A percentile compares a stretch with the other conserved stretches of the same genome.
These are phyloP conservation scores for Rhizopogon rudus DNA, from an alignment of 768 basidiomycete species.

Conservation along the genomic window DNA sequence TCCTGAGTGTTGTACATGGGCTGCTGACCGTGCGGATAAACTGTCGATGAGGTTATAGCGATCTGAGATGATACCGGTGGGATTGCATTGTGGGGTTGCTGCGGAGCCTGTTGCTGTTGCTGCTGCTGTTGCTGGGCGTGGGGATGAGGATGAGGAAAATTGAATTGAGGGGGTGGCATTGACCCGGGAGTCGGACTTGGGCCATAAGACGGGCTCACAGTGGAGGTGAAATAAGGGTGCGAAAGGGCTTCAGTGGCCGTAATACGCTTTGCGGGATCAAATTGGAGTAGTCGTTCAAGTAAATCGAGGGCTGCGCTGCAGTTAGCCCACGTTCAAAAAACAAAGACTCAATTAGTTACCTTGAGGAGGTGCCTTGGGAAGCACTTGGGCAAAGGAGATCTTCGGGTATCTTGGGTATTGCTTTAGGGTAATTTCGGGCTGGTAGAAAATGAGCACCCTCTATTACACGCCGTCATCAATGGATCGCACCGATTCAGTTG, in stretches of 20 bases:
- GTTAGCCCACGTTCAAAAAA: constrained; percentile 4
- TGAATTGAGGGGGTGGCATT: constrained; percentile 66
- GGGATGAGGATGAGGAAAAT: constrained; percentile 60
- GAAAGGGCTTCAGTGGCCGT: constrained; percentile 88
- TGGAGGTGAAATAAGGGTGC: constrained; percentile 85
- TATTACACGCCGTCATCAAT: neutral
- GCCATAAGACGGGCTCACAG: constrained; percentile 29
- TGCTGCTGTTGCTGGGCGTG: constrained; percentile 46
- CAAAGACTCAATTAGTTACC: constrained; percentile 38
- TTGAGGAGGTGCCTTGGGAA: constrained; percentile 82
- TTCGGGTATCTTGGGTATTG: constrained; percentile 86
- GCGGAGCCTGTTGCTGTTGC: constrained; percentile 32
- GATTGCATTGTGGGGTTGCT: constrained; percentile 32
- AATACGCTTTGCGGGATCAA: constrained; percentile 89
- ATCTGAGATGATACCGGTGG: constrained; percentile 17
- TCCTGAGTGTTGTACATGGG: constrained; percentile 28
- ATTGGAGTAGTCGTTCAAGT: constrained; percentile 91
- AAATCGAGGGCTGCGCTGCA: constrained; percentile 70
- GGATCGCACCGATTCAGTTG: constrained; percentile 73
- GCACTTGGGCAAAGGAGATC: constrained; percentile 72
- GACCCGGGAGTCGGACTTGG: constrained; percentile 40
- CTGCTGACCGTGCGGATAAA: constrained; percentile 28
- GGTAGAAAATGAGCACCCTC: constrained; percentile 7
- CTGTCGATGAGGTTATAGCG: neutral
- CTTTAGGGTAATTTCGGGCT: constrained; percentile 83